phyloP scores from a whole-genome alignment of 2,329 filamentous ascomycete species.

The Colletotrichum sp. region DNA sequence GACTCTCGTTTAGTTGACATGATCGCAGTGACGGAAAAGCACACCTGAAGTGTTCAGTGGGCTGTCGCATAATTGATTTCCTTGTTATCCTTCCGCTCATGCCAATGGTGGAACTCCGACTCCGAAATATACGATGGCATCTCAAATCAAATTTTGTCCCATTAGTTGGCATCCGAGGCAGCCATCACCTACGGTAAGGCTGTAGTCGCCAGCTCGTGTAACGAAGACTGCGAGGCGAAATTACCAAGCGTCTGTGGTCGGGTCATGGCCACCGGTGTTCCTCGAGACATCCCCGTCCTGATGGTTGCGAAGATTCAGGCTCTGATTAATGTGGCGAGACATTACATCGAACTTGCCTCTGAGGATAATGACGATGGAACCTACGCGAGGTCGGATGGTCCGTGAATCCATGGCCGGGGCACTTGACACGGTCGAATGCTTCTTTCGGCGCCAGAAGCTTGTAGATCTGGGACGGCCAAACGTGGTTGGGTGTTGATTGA shows the following conservation, averaged over 20 bases:
- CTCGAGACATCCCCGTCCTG: neutral
- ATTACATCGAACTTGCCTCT: neutral
- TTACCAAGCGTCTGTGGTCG: neutral
- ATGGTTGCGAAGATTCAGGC: neutral
- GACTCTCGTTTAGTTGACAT: neutral
- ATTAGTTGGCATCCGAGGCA: neutral
- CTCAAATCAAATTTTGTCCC: neutral
- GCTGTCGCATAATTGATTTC: neutral
- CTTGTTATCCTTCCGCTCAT: neutral
- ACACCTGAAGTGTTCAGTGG: neutral
- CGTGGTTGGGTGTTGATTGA: neutral
- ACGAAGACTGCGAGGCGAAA: no score
- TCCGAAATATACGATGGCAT: neutral
- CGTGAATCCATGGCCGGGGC: neutral
- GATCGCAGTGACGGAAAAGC: neutral
- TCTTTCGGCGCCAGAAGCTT: neutral
- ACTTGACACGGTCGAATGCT: neutral
- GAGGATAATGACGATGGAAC: neutral
- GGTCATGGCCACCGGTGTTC: neutral
- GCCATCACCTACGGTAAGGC: neutral
- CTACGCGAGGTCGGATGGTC: neutral
- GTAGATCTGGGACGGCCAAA: neutral
- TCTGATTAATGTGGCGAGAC: neutral
- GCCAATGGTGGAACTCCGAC: neutral
- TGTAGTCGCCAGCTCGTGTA: no score